Base-by-base conservation (phyloP, 2,329 filamentous ascomycete genomes). In the Arthrobotrys pseudoclavata region DNA sequence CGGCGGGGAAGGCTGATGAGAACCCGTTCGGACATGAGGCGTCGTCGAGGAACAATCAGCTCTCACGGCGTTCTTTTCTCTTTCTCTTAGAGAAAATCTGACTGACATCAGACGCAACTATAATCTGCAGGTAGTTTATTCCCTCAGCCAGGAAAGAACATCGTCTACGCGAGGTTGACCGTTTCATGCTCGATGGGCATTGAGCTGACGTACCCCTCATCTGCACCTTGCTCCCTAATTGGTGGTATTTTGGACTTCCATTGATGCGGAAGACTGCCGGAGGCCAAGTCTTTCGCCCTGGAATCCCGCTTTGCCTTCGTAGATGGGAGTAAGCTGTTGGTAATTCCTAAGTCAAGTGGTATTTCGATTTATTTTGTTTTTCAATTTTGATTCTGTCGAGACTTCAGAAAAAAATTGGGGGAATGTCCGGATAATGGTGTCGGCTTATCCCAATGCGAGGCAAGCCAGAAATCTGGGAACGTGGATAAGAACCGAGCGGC, bases 11-110 rank as follows among this genome's bases (percentile, higher is more conserved):
- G 15, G 6, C 29, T 15, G 42, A 24, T 10, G 24, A 61, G 42
- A 67, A 74, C 52, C 69, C 69, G 69, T 48, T 72, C 37, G 60
- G 42, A 42, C 37, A 53, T 37, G 63, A 53, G 63, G 50, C 64
- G 22, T 57, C 52, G 63, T 57, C 52, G 63, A 67, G 31, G 63
- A 55, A 31, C 24, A 22, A 40, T 60, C 52, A 42, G 50, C 50
- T 47, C 48, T 31, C 15, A 57, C 62, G 34, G 63, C 63, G 50
- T 45, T 42, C 47, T 60, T 48, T 15, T 24, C 13, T 60, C 7
- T 15, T 9, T 42, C 40, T 42, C 40, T 42, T 42, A 13, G 15
- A 45, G 20, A 29, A 47, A 62, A 5, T 15, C 42, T 48, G 40
- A 62, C 57, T 45, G 22, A 63, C 57, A 48, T 63, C 50, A 48